These are phyloP conservation scores for Trypanosoma brucei DNA, from an alignment of 208 protist genomes.

Conservation along the genomic window DNA sequence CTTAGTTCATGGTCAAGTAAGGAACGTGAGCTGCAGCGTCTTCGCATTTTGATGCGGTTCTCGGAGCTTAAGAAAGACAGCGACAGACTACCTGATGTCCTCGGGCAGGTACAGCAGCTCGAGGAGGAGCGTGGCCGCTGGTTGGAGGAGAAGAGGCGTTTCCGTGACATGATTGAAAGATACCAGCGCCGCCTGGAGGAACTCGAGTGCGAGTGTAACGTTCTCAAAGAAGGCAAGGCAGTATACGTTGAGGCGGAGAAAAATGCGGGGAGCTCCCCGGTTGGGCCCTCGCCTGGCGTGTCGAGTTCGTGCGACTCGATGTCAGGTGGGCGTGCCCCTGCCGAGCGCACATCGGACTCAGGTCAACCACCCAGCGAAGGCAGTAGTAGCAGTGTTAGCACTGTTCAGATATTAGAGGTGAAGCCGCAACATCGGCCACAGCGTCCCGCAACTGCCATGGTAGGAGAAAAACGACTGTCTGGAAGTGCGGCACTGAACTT, in stretches of 20 bases:
- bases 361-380: neutral
- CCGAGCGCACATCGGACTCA: too few relatives aligned
- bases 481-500: neutral
- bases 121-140: slow-evolving; percentile 19
- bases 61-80: slow-evolving; percentile 75
- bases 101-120: slow-evolving; percentile 6
- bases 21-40: slow-evolving; percentile 45
- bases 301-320: too few relatives aligned
- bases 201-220: neutral
- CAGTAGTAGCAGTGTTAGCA: neutral
- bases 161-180: slow-evolving; percentile 11
- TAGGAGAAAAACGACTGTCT: neutral
- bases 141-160: slow-evolving; percentile 11
- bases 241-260: too few relatives aligned
- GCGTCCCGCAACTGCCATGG: neutral
- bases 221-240: too few relatives aligned
- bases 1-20: slow-evolving; percentile 18
- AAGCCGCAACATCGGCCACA: slow-evolving; percentile 1
- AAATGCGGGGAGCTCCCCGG: too few relatives aligned
- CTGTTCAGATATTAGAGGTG: neutral
- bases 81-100: slow-evolving; percentile 28
- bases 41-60: slow-evolving; percentile 69
- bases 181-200: slow-evolving; percentile 12
- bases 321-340: too few relatives aligned
- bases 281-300: too few relatives aligned